Evolutionary conservation across 202 grass and related monocot genomes (phyloP), one percentile per base, ranked within the genome.

Genomic region (Bolboschoenoplectus hybrid): DNA sequence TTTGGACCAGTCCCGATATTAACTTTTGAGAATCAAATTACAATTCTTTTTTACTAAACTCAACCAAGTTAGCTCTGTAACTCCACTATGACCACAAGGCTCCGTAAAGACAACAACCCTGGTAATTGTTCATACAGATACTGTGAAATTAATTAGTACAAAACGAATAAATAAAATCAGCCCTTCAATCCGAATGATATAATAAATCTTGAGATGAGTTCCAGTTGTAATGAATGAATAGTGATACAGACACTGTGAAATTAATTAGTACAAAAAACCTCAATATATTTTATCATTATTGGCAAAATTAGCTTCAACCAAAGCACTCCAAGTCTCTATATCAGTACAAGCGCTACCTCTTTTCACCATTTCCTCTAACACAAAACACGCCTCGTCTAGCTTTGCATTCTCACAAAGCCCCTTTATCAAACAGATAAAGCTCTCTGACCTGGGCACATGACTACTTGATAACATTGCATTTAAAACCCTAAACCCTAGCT

Each of bases 361-460:
- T 82, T 87, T 85, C 57, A 19, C 82, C 90, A 89, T 94, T 89
- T 79, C 70, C 39, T 92, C 86, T 85, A 92, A 81, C 9, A 92
- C 90, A 61, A 85, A 90, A 83, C 67, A 89, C 0, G 88, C 88
- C 53, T 92, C 90, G 2, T 90, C 88, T 12, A 52, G 7, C 81
- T 53, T 92, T 36, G 69, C 60, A 11, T 91, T 89, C 6, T 90
- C 87, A 38, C 85, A 51, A 34, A 94, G 88, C 35, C 89, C 93
- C 75, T 62, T 89, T 74, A 65, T 89, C 61, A 92, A 84, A 1
- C 35, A 45, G 56, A 73, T 56, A 86, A 92, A 85, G 36, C 86
- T 86, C 84, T 74, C 70, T 53, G 44, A 47, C 19, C 67, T 46
- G 3, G 84, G 84, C 7, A 66, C 66, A 51, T 85, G 84, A 47